Conservation (phyloP, 1,284 basidiomycete species). For the Naganishia sp. region DNA sequence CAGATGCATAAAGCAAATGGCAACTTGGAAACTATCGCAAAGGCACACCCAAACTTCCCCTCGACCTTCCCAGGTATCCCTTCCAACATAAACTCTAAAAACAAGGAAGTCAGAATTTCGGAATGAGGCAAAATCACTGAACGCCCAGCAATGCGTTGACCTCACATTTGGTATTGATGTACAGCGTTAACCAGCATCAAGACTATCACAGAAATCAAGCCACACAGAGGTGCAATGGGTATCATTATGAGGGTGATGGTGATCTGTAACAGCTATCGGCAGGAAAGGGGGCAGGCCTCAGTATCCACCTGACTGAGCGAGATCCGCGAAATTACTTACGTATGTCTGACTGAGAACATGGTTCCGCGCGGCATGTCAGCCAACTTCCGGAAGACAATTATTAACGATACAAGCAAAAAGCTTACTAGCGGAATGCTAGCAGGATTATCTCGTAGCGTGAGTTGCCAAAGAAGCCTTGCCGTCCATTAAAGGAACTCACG, state of each 20-base stretch:
- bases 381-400: too few relatives aligned
- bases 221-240: slow-evolving; percentile 30
- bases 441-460: neutral
- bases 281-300: too few relatives aligned
- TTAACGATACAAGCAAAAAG: too few relatives aligned
- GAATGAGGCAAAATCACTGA: neutral
- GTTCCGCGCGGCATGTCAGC: neutral
- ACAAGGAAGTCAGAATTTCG: neutral
- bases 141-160: too few relatives aligned
- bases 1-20: slow-evolving; percentile 23
- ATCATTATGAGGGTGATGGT: slow-evolving; percentile 29
- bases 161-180: slow-evolving; percentile 30
- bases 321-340: neutral
- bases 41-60: slow-evolving; percentile 24
- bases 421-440: slow-evolving; percentile 20
- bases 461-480: neutral
- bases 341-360: slow-evolving; percentile 7
- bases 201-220: slow-evolving; percentile 6
- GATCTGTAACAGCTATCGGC: slow-evolving; percentile 18
- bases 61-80: slow-evolving; percentile 26
- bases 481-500: neutral
- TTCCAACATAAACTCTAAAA: slow-evolving; percentile 6
- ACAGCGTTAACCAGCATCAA: slow-evolving; percentile 14
- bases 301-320: neutral
- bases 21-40: slow-evolving; percentile 14